phyloP scores from a whole-genome alignment of 148 eudicot genomes.

The Silene latifolia region DNA sequence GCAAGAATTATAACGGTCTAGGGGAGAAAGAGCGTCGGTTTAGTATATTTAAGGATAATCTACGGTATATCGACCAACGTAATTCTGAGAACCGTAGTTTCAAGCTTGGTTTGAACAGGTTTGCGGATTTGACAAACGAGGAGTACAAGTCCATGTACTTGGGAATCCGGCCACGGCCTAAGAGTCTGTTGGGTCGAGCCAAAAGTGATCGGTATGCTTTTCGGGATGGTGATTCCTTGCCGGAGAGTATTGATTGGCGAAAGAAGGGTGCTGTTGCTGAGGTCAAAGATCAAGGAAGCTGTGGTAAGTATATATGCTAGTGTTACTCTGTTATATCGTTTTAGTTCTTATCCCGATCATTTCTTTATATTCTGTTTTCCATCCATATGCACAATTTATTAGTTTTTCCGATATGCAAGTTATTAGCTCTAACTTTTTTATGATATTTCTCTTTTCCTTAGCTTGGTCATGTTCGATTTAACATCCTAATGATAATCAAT shows the following conservation, averaged over 20 bases:
- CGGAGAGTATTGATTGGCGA: slow-evolving; percentile 74
- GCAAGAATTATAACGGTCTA: slow-evolving; percentile 57
- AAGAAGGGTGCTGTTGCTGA: slow-evolving; percentile 64
- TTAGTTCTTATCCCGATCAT: too few species aligned
- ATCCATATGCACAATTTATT: too few species aligned
- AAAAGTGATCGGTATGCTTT: slow-evolving; percentile 54
- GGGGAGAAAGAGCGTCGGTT: slow-evolving; percentile 63
- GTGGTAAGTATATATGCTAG: slow-evolving; percentile 44
- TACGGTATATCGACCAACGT: slow-evolving; percentile 56
- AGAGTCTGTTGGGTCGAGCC: slow-evolving; percentile 10
- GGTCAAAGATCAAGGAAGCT: slow-evolving; percentile 80
- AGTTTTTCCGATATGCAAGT: too few species aligned
- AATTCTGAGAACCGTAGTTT: slow-evolving; percentile 44
- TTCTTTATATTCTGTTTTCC: too few species aligned
- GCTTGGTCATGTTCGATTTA: too few species aligned
- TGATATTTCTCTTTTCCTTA: too few species aligned
- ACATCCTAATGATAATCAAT: too few species aligned
- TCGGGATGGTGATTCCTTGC: slow-evolving; percentile 50
- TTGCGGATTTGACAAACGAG: slow-evolving; percentile 81
- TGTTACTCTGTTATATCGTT: too few species aligned
- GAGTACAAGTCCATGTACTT: slow-evolving; percentile 64
- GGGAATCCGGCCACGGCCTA: slow-evolving; percentile 34
- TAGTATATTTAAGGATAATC: slow-evolving; percentile 56
- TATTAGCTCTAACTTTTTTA: too few species aligned
- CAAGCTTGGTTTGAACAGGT: slow-evolving; percentile 63